Conservation (phyloP, 768 basidiomycete species). For the Auriscalpium microsporum region DNA sequence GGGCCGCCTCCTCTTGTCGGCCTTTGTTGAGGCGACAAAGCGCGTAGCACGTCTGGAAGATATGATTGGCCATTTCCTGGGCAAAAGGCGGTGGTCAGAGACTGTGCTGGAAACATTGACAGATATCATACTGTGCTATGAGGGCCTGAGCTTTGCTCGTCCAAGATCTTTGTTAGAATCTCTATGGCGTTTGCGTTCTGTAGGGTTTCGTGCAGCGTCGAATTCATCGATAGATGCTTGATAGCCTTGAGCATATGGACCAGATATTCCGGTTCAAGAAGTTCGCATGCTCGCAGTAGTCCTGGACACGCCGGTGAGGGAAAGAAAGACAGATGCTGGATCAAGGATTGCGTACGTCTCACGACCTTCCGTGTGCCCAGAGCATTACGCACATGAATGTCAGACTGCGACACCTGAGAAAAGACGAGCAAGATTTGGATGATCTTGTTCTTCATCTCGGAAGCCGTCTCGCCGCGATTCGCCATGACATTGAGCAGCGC, state of each 20-base stretch:
- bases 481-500: slow-evolving; percentile 86
- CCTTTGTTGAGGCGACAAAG: slow-evolving; percentile 91
- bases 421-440: slow-evolving; percentile 86
- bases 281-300: slow-evolving; percentile 76
- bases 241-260: slow-evolving; percentile 89
- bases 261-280: slow-evolving; percentile 81
- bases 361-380: slow-evolving; percentile 86
- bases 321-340: neutral
- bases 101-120: neutral
- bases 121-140: slow-evolving; percentile 63
- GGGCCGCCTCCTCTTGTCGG: slow-evolving; percentile 94
- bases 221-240: slow-evolving; percentile 93
- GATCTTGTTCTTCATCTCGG: slow-evolving; percentile 80
- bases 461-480: slow-evolving; percentile 52
- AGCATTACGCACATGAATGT: slow-evolving; percentile 87
- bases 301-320: slow-evolving; percentile 36
- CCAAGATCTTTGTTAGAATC: slow-evolving; percentile 77
- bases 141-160: slow-evolving; percentile 68
- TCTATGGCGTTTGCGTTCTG: slow-evolving; percentile 96
- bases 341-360: slow-evolving; percentile 51
- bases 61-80: slow-evolving; percentile 94
- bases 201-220: slow-evolving; percentile 81
- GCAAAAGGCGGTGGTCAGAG: neutral
- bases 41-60: slow-evolving; percentile 96
- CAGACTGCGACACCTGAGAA: slow-evolving; percentile 93